Base-by-base conservation (phyloP, 306 rosid species). In the Abrus pulchellus region DNA sequence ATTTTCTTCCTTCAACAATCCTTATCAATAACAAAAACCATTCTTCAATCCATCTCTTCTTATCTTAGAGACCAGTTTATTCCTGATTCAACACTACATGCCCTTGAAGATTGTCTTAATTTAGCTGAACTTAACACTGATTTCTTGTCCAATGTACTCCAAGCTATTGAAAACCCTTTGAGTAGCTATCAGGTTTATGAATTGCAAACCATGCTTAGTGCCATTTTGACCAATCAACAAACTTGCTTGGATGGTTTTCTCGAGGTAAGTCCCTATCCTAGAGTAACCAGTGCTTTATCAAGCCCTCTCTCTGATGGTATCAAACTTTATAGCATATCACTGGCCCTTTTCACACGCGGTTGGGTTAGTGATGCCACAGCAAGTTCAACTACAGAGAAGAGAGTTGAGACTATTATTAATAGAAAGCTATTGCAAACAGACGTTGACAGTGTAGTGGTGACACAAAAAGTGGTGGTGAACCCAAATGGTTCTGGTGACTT, bases 221-320 rank as follows among this genome's bases (percentile, higher is more conserved):
- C 84, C 49, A 28, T 70, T 66, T 67, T 84, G 57, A 84, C 86
- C 33, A 83, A 86, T 48, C 82, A 73, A 7, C 73, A 87, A 38
- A 84, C 87, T 1, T 81, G 90, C 57, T 60, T 76, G 11, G 77
- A 87, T 74, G 87, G 86, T 72, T 65, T 87, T 32, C 38, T 40
- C 1, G 90, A 83, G 53, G 86, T 78, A 20, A 57, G 71, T 29
- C 87, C 82, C 8, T 69, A 62, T 71, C 76, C 80, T 1, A 33
- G 38, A 52, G 48, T 82, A 13, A 82, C 76, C 33, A 56, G n/a
- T 29, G 68, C 47, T 54, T 78, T 87, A 41, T 47, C 79, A 40
- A 60, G 20, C 44, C 71, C 74, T 33, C 78, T 86, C 45, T 76
- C 87, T 52, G 74, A 86, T 80, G 85, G 66, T 10, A 45, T 3